These are phyloP conservation scores for Aspergillus oerlinghausenensis DNA, from an alignment of 2,329 filamentous ascomycete genomes.

Conservation along the genomic window DNA sequence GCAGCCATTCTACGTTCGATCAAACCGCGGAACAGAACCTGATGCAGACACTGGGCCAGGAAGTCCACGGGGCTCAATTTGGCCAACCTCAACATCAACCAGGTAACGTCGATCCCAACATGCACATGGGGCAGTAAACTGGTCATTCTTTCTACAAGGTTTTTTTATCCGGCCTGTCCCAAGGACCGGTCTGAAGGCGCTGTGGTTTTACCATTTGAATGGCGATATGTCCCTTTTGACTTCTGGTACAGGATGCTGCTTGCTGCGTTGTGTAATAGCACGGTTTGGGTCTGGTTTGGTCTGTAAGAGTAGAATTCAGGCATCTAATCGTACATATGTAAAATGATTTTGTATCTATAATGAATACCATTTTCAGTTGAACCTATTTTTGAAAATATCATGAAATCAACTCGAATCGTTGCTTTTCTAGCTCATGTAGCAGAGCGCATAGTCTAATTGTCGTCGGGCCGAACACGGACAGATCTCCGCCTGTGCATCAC, in stretches of 20 bases:
- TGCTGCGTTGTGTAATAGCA: not conserved
- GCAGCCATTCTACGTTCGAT: constrained; percentile 30
- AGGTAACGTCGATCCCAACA: constrained; percentile 32
- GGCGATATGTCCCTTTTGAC: not conserved
- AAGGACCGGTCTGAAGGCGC: not conserved
- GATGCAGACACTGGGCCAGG: constrained; percentile 42
- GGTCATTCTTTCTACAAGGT: not conserved
- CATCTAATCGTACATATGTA: not conserved
- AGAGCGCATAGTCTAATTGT: not conserved
- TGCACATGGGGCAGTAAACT: constrained; percentile 30
- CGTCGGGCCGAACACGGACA: constrained; percentile 1
- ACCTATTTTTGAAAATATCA: not conserved
- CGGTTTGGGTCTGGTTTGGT: not conserved
- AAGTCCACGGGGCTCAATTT: constrained; percentile 37
- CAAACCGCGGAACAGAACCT: constrained; percentile 41
- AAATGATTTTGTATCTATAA: not conserved
- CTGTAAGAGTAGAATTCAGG: not conserved
- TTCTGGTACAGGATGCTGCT: not conserved
- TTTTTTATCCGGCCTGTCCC: not conserved
- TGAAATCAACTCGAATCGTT: not conserved
- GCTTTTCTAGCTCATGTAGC: not conserved
- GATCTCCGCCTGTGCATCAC: not conserved
- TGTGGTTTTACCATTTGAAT: not conserved
- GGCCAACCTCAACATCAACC: constrained; percentile 30
- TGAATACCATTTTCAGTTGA: not conserved